Evolutionary conservation across 2,329 filamentous ascomycete species (phyloP), one percentile per base, ranked within the genome.

Genomic region (Nothophoma quercina): DNA sequence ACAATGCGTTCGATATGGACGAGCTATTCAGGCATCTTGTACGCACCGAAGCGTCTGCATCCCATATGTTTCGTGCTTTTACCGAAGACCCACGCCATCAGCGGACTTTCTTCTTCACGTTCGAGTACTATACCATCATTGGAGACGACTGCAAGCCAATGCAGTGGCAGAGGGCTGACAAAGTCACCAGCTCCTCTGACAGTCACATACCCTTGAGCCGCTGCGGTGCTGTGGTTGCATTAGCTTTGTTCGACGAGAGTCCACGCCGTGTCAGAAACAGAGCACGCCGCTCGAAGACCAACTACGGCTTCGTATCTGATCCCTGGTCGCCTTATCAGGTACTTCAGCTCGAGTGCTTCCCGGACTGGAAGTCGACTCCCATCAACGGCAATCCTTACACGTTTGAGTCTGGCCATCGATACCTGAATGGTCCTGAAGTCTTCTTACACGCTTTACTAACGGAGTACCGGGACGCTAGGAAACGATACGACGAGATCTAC

Each of bases 51-150:
- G 63, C 67, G 8, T 73, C 73, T 1, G 73, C 69, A 21, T 79
- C 82, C 7, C 77, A 81, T 50, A 79, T 82, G 73, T 74, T 81
- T 53, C 76, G 83, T 21, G 79, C 81, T n/a, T 85, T 75, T 44
- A 69, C 75, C 13, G 56, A 69, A 2, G 74, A 80, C 22, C 63
- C 72, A 4, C 72, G 81, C 7, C 80, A 79, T 10, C 84, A 84
- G 59, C 76, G 81, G 6, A 82, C 80, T 7, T 86, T 87, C 66
- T 81, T 86, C 58, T 87, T 88, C 65, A 82, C 79, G 33, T 86
- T 88, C 66, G 86, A 87, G 59, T 88, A 87, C 65, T 87, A 85
- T 63, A 87, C 85, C 5, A 77, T 86, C 6, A 79, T 87, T 10
- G 81, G 79, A 1, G 77, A 82, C 4, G 80, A 79, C 4, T 79